Evolutionary conservation across 139 green algal species (phyloP).

Genomic region (Tetraselmis chui): DNA sequence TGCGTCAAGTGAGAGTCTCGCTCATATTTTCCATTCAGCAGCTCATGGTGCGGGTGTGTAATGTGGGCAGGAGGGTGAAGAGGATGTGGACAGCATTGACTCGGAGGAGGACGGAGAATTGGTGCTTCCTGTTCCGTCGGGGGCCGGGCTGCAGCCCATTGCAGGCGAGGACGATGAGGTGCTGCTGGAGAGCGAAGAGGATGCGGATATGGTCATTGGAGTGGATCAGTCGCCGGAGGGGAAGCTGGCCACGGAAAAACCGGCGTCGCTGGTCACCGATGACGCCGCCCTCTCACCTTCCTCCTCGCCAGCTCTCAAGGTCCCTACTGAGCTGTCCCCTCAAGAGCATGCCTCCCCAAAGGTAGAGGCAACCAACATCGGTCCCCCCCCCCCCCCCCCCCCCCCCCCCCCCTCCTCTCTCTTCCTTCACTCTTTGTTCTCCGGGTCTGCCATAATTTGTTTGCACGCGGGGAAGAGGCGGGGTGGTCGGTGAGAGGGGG

Average conservation of each 20-base stretch:
- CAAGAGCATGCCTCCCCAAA: neutral
- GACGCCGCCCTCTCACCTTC: neutral
- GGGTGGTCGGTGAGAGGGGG: too few species aligned
- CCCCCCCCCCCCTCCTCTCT: too few species aligned
- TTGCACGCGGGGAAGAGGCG: too few species aligned
- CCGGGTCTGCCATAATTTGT: too few species aligned
- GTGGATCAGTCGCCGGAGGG: neutral
- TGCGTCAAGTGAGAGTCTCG: too few species aligned
- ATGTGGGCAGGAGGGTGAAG: too few species aligned
- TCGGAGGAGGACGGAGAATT: neutral
- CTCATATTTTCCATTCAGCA: too few species aligned
- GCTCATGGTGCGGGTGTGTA: too few species aligned
- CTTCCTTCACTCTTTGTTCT: too few species aligned
- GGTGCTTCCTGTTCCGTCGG: neutral
- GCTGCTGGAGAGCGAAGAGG: neutral
- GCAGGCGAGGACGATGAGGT: neutral
- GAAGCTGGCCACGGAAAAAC: neutral
- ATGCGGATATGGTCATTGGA: neutral
- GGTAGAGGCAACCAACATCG: too few species aligned
- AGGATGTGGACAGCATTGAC: neutral
- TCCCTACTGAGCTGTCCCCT: neutral
- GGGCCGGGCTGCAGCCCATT: too few species aligned
- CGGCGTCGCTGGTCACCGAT: neutral
- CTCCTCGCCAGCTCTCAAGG: neutral
- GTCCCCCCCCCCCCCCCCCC: too few species aligned